Percentiles rank a stretch among this genome's conserved stretches.
Conservation (phyloP, 2,329 filamentous ascomycete genomes). For the Aspergillus unguis region DNA sequence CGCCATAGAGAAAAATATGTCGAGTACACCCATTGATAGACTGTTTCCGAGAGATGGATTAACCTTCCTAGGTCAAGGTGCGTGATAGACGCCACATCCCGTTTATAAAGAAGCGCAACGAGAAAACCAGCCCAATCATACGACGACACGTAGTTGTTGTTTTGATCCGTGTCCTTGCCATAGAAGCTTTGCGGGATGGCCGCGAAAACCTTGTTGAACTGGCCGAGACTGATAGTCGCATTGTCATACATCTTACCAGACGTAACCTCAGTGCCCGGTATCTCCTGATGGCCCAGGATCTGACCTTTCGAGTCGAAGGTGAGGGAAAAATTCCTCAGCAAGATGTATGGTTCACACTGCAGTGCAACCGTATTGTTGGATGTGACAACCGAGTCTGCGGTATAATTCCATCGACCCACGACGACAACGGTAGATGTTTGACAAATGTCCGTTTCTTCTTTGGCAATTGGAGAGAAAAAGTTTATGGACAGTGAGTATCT, state of each 20-base stretch:
- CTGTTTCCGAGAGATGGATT: conserved; percentile 25
- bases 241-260: conserved; percentile 31
- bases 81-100: conserved; percentile 23
- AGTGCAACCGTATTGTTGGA: conserved; percentile 30
- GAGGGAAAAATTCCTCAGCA: conserved; percentile 24
- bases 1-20: conserved; percentile 37
- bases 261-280: conserved; percentile 21
- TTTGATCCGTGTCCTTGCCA: conserved; percentile 22
- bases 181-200: conserved; percentile 33
- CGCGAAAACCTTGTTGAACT: conserved; percentile 37
- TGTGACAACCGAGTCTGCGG: conserved; percentile 22
- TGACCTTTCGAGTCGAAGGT: conserved; percentile 31
- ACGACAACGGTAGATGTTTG: conserved; percentile 32
- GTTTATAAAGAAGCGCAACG: conserved; percentile 31
- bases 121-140: conserved; percentile 38
- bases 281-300: conserved; percentile 17
- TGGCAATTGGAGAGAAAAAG: conserved; percentile 28
- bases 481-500: conserved; percentile 32
- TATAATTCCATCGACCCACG: conserved; percentile 34
- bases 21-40: conserved; percentile 36
- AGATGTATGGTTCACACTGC: conserved; percentile 30
- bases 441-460: conserved; percentile 24
- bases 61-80: conserved; percentile 22
- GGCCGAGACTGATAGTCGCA: conserved; percentile 32
- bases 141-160: conserved; percentile 28